These are phyloP conservation scores for Cadophora malorum DNA, from an alignment of 2,329 filamentous ascomycete species.

Conservation along the genomic window DNA sequence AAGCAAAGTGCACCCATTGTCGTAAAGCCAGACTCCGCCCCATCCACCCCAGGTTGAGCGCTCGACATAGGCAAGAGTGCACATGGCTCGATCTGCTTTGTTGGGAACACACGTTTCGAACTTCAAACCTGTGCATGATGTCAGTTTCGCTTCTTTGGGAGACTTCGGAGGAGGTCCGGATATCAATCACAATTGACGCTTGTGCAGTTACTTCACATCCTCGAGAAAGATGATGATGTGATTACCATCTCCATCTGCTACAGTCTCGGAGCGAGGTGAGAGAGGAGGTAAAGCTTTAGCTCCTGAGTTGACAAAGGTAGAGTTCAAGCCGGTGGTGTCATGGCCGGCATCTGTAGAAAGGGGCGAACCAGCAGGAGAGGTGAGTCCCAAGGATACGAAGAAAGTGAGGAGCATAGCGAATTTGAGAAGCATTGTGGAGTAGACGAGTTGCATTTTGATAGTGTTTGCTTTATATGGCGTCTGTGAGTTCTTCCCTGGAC, in stretches of 20 bases:
- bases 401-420: not conserved
- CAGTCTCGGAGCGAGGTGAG: not conserved
- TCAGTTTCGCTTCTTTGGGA: too few relatives aligned
- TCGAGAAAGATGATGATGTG: constrained; percentile 7
- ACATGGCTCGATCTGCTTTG: not conserved
- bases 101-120: constrained; percentile 9
- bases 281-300: not conserved
- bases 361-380: not conserved
- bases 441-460: not conserved
- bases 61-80: constrained; percentile 1
- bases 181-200: too few relatives aligned
- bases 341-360: too few relatives aligned
- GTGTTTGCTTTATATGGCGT: too few relatives aligned
- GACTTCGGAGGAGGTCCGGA: too few relatives aligned
- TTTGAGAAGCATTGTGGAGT: not conserved
- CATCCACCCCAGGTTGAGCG: not conserved
- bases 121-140: not conserved
- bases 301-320: not conserved
- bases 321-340: not conserved
- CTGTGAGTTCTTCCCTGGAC: too few relatives aligned
- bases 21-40: constrained; percentile 8
- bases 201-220: too few relatives aligned
- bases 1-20: not conserved
- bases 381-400: not conserved
- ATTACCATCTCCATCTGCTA: not conserved